Conservation (phyloP, 2,329 filamentous ascomycete species). For the Aphanoascus verrucosus region DNA sequence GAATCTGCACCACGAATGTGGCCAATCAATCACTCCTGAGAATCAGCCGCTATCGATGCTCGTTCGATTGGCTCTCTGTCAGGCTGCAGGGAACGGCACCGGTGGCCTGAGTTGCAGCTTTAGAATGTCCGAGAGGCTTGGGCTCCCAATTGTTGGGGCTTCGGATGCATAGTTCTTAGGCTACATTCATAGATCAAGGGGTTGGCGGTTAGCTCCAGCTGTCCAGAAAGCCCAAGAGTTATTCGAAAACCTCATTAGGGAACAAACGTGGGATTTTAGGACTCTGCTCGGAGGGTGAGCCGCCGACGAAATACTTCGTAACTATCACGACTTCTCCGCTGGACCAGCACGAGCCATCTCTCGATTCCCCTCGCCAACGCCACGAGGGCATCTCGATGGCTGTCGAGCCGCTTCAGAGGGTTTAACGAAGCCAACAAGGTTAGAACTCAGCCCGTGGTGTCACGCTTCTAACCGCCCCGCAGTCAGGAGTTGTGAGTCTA, state of each 20-base stretch:
- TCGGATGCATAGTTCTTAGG: background rate
- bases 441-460: background rate
- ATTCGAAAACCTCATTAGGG: background rate
- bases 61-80: slow-evolving; percentile 3
- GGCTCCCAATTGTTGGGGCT: background rate
- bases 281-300: background rate
- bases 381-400: background rate
- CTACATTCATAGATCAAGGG: no score
- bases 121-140: background rate
- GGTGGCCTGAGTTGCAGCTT: background rate
- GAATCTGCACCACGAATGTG: background rate
- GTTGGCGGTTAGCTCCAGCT: no score
- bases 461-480: slow-evolving; percentile 6
- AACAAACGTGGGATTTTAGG: background rate
- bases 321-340: background rate
- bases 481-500: background rate
- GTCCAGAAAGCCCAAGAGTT: background rate
- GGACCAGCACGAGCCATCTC: background rate
- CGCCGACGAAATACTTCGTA: no score
- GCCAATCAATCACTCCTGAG: background rate
- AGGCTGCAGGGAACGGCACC: background rate
- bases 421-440: no score
- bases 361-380: background rate
- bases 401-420: background rate
- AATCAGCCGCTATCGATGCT: background rate